Conservation (phyloP, 2,329 filamentous ascomycete genomes). For the Aspergillus sp. region DNA sequence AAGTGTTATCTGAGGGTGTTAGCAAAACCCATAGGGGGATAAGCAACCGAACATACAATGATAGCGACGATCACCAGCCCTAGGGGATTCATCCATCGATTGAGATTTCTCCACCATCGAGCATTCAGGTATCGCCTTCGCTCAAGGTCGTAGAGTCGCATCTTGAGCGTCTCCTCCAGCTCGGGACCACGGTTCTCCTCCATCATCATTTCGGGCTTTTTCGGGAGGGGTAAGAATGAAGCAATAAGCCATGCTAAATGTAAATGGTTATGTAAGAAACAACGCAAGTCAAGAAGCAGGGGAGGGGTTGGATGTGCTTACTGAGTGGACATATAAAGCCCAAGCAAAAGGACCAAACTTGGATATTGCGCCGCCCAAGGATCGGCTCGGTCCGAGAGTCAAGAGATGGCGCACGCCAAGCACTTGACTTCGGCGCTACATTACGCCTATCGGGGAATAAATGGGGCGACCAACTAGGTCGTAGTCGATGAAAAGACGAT, state of each 20-base stretch:
- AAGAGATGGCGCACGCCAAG: constrained; percentile 73
- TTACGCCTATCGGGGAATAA: constrained; percentile 63
- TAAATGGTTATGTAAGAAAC: constrained; percentile 11
- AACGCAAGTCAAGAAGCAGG: neutral
- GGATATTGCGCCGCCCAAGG: constrained; percentile 68
- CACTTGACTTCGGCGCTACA: constrained; percentile 52
- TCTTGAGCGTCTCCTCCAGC: constrained; percentile 46
- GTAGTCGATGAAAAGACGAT: constrained; percentile 48
- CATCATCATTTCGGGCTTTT: constrained; percentile 50
- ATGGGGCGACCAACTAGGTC: constrained; percentile 71
- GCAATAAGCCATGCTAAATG: constrained; percentile 73
- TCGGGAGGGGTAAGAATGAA: constrained; percentile 70
- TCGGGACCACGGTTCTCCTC: constrained; percentile 50
- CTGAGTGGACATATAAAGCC: constrained; percentile 77
- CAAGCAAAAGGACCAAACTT: constrained; percentile 71
- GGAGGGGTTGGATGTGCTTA: constrained; percentile 40
- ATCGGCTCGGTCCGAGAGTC: constrained; percentile 63
- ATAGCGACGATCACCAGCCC: constrained; percentile 56
- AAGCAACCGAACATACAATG: constrained; percentile 46
- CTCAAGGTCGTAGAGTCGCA: constrained; percentile 45
- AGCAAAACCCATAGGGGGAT: neutral
- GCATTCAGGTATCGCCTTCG: constrained; percentile 57
- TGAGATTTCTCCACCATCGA: constrained; percentile 64
- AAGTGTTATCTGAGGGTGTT: constrained; percentile 26
- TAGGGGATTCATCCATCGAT: constrained; percentile 60